These are phyloP conservation scores for Aethionema arabicum DNA, from an alignment of 345 rosid species.

Conservation along the genomic window DNA sequence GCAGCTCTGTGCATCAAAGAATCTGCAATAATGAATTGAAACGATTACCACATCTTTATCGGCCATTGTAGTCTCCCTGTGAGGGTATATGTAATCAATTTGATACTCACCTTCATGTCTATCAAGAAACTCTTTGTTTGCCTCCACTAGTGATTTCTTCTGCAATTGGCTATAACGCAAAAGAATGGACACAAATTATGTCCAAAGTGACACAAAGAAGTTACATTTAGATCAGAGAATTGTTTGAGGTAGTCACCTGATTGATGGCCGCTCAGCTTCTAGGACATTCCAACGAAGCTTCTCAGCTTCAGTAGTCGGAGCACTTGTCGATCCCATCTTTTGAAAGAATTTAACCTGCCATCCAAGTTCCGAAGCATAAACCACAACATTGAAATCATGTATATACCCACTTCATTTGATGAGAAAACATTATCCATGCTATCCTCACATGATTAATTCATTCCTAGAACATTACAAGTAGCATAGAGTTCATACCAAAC, in stretches of 20 bases:
- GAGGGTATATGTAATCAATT: conserved; percentile 13
- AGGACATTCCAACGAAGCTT: conserved; percentile 87
- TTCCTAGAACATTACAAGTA: conserved; percentile 18
- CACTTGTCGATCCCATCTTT: conserved; percentile 54
- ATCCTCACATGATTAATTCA: conserved; percentile 1
- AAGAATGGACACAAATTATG: conserved; percentile 17
- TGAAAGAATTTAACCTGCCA: conserved; percentile 84
- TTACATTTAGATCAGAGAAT: conserved; percentile 7
- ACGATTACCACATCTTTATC: background rate
- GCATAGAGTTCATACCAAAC: conserved; percentile 59
- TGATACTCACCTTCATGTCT: conserved; percentile 63
- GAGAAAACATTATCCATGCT: conserved; percentile 4
- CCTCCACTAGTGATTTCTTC: conserved; percentile 69
- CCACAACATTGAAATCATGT: conserved; percentile 8
- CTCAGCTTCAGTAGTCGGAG: conserved; percentile 67
- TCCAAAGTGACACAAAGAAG: conserved; percentile 6
- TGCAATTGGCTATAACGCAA: conserved; percentile 66
- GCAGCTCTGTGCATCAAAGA: conserved; percentile 96
- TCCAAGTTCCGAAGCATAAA: conserved; percentile 23
- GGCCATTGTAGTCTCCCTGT: background rate
- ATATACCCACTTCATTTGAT: background rate
- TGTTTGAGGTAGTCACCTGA: conserved; percentile 53
- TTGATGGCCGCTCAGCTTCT: conserved; percentile 82
- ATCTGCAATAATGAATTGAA: conserved; percentile 44
- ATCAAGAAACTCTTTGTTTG: conserved; percentile 68